phyloP scores from a whole-genome alignment of 768 basidiomycete species.

The Suillus bovinus region DNA sequence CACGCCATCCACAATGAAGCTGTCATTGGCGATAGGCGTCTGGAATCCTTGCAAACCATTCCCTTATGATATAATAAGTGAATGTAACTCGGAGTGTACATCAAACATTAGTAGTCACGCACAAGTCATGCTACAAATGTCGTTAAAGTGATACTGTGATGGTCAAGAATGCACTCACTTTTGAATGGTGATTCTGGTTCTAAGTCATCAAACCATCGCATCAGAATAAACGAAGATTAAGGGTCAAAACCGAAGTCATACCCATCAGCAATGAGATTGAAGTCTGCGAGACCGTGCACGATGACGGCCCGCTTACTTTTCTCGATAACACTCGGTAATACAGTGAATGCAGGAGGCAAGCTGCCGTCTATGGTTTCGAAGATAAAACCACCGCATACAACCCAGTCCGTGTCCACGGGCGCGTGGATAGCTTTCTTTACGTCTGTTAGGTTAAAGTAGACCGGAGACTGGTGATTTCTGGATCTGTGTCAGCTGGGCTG shows the following conservation, averaged over 20 bases:
- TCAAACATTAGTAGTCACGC: not conserved
- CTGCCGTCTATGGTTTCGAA: not conserved
- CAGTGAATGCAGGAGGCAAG: not conserved
- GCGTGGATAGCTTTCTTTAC: slow-evolving; percentile 46
- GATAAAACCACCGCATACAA: fast-evolving
- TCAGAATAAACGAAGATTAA: not conserved
- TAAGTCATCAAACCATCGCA: not conserved
- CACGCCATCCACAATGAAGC: not conserved
- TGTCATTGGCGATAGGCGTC: not conserved
- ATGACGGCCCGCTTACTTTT: not conserved
- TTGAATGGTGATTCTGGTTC: not conserved
- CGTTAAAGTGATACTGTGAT: not conserved
- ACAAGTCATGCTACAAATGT: not conserved
- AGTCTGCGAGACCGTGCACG: not conserved
- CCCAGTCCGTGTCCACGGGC: not conserved
- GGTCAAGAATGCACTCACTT: not conserved
- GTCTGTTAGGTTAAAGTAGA: slow-evolving; percentile 70
- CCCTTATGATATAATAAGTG: not conserved
- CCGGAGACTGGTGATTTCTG: slow-evolving; percentile 55
- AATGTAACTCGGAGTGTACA: not conserved
- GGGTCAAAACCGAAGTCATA: not conserved
- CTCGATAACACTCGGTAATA: not conserved
- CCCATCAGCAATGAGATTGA: not conserved
- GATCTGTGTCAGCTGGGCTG: slow-evolving; percentile 5
- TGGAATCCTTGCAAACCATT: not conserved